Base-by-base conservation (phyloP, 2,329 filamentous ascomycete genomes). In the Phialemoniopsis sp. region DNA sequence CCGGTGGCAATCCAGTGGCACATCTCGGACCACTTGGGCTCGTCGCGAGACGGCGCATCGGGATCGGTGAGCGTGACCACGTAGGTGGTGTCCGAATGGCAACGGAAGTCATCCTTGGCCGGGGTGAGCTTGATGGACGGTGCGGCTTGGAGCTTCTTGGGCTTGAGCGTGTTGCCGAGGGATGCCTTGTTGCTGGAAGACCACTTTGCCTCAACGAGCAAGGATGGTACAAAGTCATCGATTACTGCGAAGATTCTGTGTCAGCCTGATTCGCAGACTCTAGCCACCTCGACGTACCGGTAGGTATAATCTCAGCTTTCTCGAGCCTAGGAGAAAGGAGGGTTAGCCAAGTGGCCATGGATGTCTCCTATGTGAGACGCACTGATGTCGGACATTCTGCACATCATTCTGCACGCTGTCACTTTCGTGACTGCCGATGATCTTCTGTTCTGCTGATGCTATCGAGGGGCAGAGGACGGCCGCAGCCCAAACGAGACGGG, bases 161-260 rank as follows among this genome's bases (percentile, higher is more conserved):
- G 57, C 29, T 56, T 52, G 9, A 68, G 43, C 3, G 54, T 74
- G 55, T 82, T 82, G 26, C 79, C 79, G 2, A 81, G 59, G 1
- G 60, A 47, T 15, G 75, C 68, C 16, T 56, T 52, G 32, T 63
- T 60, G 40, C 70, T 52, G 13, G 54, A 59, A 2, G 63, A 56
- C 40, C 68, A 66, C 58, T 73, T 75, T 31, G 57, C 63, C 8
- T 76, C 60, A 31, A 83, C 51, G 30, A 67, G 64, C 38, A 80
- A 60, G 7, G 64, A 64, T 6, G 80, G 78, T 4, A 66, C 55
- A 56, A 84, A 83, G 44, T 76, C 69, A 46, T 81, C 70, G 42
- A 83, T 67, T 15, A 83, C 76, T 76, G 30, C 21, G 13, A 15
- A 15, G 19, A 16, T 13, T 21, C 15, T 13, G 21, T 16, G 10